A percentile compares a stretch with the other conserved stretches of the same genome.
Evolutionary conservation across 2,329 filamentous ascomycete species (phyloP).

Genomic region (Aciculosporium take): DNA sequence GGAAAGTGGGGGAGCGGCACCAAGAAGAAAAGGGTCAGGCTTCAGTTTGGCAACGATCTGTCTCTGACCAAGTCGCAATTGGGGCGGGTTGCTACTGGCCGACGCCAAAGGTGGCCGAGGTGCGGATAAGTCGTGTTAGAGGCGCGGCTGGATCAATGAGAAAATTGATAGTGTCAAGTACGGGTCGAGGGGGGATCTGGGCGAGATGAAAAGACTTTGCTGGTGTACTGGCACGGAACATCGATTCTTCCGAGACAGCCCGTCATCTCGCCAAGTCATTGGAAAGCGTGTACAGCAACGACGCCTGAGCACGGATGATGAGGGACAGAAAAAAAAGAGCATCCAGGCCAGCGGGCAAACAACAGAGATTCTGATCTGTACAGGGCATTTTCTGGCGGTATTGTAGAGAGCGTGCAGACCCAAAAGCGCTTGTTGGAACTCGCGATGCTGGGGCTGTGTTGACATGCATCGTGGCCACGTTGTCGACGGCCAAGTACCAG

Average conservation of each 20-base stretch:
- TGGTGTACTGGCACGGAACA: conserved; percentile 5
- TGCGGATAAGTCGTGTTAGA: conserved; percentile 23
- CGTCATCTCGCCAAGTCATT: background rate
- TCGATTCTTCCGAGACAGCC: conserved; percentile 6
- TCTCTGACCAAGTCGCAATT: conserved; percentile 8
- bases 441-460: conserved; percentile 12
- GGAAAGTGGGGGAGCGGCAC: background rate
- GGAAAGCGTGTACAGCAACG: background rate
- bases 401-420: background rate
- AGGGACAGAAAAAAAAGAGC: too few species aligned
- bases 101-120: too few species aligned
- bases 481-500: too few species aligned
- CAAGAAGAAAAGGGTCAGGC: too few species aligned
- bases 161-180: conserved; percentile 29
- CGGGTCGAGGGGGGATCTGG: conserved; percentile 7
- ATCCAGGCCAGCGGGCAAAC: too few species aligned
- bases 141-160: conserved; percentile 17
- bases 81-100: conserved; percentile 3
- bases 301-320: background rate
- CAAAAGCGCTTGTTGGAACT: background rate
- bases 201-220: conserved; percentile 4
- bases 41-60: background rate
- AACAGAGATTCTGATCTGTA: too few species aligned
- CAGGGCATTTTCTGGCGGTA: too few species aligned
- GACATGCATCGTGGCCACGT: too few species aligned